These are phyloP conservation scores for Castanopsis chinensis DNA, from an alignment of 306 rosid species.

Conservation along the genomic window DNA sequence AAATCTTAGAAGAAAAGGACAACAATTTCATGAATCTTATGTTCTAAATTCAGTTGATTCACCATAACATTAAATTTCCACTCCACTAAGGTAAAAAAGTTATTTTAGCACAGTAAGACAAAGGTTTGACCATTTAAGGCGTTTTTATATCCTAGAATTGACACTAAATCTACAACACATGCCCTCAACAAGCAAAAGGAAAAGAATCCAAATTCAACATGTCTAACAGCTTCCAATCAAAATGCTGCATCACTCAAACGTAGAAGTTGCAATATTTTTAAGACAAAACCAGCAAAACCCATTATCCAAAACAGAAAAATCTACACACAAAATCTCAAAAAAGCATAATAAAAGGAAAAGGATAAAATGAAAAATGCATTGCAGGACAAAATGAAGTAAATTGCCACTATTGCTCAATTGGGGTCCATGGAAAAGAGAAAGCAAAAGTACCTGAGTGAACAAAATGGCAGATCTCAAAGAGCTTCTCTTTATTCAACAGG, in stretches of 20 bases:
- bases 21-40: constrained; percentile 17
- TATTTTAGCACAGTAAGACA: constrained; percentile 1
- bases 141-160: neutral
- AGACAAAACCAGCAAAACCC: neutral
- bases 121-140: neutral
- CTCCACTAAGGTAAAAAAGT: neutral
- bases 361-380: neutral
- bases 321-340: neutral
- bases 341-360: neutral
- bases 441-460: constrained; percentile 41
- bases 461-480: constrained; percentile 64
- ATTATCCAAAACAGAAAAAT: neutral
- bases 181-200: constrained; percentile 12
- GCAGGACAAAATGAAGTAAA: neutral
- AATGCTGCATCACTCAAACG: constrained; percentile 10
- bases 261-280: neutral
- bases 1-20: neutral
- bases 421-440: constrained; percentile 20
- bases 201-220: neutral
- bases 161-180: constrained; percentile 13
- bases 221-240: constrained; percentile 23
- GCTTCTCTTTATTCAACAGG: constrained; percentile 18
- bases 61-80: too few relatives aligned
- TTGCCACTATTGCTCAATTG: neutral
- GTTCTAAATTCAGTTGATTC: neutral